Evolutionary conservation across 2,329 filamentous ascomycete species (phyloP), one percentile per base, ranked within the genome.

Genomic region (Neofusicoccum umdonicola): DNA sequence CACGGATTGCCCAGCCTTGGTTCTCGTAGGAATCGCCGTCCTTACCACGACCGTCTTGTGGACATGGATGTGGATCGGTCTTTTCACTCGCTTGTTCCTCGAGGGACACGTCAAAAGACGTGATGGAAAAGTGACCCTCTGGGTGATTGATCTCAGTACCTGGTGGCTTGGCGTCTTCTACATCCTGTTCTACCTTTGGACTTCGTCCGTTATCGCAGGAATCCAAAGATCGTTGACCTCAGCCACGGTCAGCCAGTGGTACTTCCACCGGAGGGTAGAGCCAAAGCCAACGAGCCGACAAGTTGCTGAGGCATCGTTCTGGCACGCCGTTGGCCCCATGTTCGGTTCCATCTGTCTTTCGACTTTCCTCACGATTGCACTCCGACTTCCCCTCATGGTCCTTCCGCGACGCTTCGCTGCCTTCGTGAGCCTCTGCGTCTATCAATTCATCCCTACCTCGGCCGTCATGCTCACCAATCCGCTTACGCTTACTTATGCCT

Each of bases 161-260:
- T 98, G 94, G 94, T 97, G 93, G 91, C 83, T 99, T 3, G 95
- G 91, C n/a, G 85, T 87, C 27, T 96, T 89, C 76, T 99, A 97
- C 79, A 87, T 97, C 69, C 81, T 98, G 66, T 90, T 97, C 81
- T 98, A 97, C 77, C 88, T 98, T 70, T 99, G 95, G 95, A 95
- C 93, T 0, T 82, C 97, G 47, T 90, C 91, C 2, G 87, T 98
- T 65, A 88, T 96, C 74, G 90, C 92, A 65, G 93, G 92, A 17
- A 86, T 98, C 22, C 94, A 99, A 76, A 89, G 95, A 65, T 89
- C 92, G 22, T 95, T 93, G 15, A 97, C 94, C 13, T 94, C 93
- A 27, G 95, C 95, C 11, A 97, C 94, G 0, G 94, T 98, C 27
- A 96, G 92, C 45, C 95, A 99, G 77, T 99, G 95, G 95, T 99